Conservation (phyloP, 768 basidiomycete genomes). For the Lactarius sp. region DNA sequence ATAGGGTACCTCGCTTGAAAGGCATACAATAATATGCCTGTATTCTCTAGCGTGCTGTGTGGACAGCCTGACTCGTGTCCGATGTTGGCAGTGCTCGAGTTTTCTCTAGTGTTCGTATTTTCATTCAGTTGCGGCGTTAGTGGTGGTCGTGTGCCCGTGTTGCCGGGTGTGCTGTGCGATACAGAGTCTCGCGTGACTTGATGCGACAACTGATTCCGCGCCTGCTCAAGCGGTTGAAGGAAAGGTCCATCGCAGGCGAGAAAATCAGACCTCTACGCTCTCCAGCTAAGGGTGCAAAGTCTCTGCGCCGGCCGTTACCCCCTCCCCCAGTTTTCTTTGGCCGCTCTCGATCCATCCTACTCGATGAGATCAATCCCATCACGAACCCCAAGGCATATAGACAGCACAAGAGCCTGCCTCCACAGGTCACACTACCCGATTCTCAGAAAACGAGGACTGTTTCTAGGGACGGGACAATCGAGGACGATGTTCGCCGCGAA, state of each 20-base stretch:
- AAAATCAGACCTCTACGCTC: constrained; percentile 14
- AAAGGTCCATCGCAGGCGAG: constrained; percentile 26
- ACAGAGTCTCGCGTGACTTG: not conserved
- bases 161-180: too few relatives aligned
- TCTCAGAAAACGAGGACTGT: constrained; percentile 25
- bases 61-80: too few relatives aligned
- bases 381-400: constrained; percentile 44
- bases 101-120: too few relatives aligned
- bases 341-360: constrained; percentile 53
- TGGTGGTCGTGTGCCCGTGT: too few relatives aligned
- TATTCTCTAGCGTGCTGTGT: too few relatives aligned
- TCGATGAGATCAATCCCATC: constrained; percentile 53
- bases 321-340: constrained; percentile 39
- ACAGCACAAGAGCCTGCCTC: constrained; percentile 55
- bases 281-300: constrained; percentile 13
- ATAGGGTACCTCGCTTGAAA: too few relatives aligned
- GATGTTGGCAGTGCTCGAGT: too few relatives aligned
- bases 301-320: constrained; percentile 9
- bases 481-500: constrained; percentile 36
- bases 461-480: constrained; percentile 21
- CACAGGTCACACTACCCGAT: constrained; percentile 37
- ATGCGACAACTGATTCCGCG: constrained; percentile 75
- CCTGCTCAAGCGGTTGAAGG: constrained; percentile 42
- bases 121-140: too few relatives aligned
- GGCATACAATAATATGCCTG: too few relatives aligned